These are phyloP conservation scores for Tulasnella sp. DNA, from an alignment of 768 basidiomycete species.

Conservation along the genomic window DNA sequence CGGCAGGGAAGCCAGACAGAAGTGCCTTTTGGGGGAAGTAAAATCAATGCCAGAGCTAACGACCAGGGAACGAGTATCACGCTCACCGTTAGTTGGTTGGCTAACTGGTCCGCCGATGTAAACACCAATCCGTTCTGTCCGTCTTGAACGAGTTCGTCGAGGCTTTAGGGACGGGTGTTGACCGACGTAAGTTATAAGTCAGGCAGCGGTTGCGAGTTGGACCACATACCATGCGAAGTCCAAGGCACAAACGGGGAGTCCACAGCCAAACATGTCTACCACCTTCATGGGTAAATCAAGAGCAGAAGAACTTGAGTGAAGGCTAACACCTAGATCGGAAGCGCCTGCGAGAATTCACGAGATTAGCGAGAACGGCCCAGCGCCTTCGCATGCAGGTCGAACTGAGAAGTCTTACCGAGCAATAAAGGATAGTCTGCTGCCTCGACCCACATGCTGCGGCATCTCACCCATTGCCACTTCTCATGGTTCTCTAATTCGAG, in stretches of 20 bases:
- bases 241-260: slow-evolving; percentile 86
- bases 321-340: slow-evolving; percentile 84
- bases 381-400: background rate
- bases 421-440: slow-evolving; percentile 84
- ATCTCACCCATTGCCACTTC: slow-evolving; percentile 71
- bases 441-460: slow-evolving; percentile 82
- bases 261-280: slow-evolving; percentile 99
- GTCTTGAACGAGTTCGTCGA: slow-evolving; percentile 81
- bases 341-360: slow-evolving; percentile 50
- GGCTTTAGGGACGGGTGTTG: slow-evolving; percentile 43
- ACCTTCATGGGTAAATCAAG: slow-evolving; percentile 98
- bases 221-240: slow-evolving; percentile 75
- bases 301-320: slow-evolving; percentile 87
- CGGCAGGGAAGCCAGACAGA: background rate
- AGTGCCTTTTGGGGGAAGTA: too few relatives aligned
- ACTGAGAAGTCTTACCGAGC: slow-evolving; percentile 50
- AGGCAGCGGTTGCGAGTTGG: background rate
- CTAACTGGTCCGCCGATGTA: slow-evolving; percentile 58
- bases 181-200: background rate
- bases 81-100: slow-evolving; percentile 64
- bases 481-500: slow-evolving; percentile 49
- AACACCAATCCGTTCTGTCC: slow-evolving; percentile 83
- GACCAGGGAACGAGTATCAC: background rate
- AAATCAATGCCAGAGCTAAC: background rate
- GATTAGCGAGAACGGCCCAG: background rate